Conservation (phyloP, 2,329 filamentous ascomycete species). For the Alternaria arborescens region DNA sequence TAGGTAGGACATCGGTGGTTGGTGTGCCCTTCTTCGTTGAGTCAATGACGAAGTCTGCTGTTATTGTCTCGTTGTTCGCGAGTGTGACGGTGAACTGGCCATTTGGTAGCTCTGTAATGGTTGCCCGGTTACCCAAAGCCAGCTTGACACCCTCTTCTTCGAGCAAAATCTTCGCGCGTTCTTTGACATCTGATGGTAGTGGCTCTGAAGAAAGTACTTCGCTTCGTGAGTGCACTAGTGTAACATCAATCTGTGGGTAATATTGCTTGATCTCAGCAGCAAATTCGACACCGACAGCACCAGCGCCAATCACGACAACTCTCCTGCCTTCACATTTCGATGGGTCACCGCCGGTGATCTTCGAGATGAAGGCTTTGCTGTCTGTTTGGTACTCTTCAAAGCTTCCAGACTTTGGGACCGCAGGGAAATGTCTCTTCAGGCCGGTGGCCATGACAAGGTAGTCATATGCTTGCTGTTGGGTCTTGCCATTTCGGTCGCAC, state of each 20-base stretch:
- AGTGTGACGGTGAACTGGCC: slow-evolving; percentile 55
- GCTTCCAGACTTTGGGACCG: slow-evolving; percentile 72
- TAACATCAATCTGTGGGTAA: slow-evolving; percentile 71
- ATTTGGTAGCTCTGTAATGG: slow-evolving; percentile 44
- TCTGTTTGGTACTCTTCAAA: slow-evolving; percentile 71
- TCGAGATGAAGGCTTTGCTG: slow-evolving; percentile 66
- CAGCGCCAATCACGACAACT: slow-evolving; percentile 78
- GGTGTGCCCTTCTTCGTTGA: slow-evolving; percentile 72
- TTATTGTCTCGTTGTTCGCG: slow-evolving; percentile 57
- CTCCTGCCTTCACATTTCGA: slow-evolving; percentile 50
- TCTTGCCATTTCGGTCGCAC: slow-evolving; percentile 61
- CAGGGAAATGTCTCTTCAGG: slow-evolving; percentile 73
- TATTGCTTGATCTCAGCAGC: slow-evolving; percentile 77
- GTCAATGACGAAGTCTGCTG: slow-evolving; percentile 72
- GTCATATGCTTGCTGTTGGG: slow-evolving; percentile 66
- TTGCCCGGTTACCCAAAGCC: slow-evolving; percentile 68
- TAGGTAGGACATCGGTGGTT: slow-evolving; percentile 70
- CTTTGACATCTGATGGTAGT: slow-evolving; percentile 74
- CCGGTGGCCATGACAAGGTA: slow-evolving; percentile 79
- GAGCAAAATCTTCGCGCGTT: slow-evolving; percentile 66
- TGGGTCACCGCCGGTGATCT: slow-evolving; percentile 44
- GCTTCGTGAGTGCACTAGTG: slow-evolving; percentile 75
- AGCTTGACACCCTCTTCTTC: slow-evolving; percentile 71
- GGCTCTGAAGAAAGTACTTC: slow-evolving; percentile 77
- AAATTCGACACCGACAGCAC: slow-evolving; percentile 84